These are phyloP conservation scores for Populus hybrid DNA, from an alignment of 441 rosid species.

Conservation along the genomic window DNA sequence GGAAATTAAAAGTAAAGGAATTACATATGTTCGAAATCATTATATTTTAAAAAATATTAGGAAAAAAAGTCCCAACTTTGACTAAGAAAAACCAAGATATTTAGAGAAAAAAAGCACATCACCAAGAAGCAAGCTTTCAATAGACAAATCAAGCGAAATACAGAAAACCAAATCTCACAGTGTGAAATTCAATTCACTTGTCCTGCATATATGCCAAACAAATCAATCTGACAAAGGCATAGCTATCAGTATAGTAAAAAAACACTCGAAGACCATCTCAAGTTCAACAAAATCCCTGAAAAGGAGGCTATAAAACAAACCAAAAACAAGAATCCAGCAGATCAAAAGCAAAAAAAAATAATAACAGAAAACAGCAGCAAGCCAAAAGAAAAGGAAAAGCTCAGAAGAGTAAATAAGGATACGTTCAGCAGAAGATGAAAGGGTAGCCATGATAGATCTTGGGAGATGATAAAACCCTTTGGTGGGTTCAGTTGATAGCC, in stretches of 20 bases:
- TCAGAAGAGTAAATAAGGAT: constrained; percentile 43
- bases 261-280: background rate
- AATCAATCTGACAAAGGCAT: background rate
- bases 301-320: background rate
- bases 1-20: constrained; percentile 44
- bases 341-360: background rate
- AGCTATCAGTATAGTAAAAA: background rate
- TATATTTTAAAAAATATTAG: background rate
- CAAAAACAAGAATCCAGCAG: constrained; percentile 7
- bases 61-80: background rate
- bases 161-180: background rate
- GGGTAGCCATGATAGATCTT: constrained; percentile 51
- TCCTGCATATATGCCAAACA: background rate
- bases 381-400: constrained; percentile 31
- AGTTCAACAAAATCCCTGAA: background rate
- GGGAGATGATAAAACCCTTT: background rate
- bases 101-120: background rate
- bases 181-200: background rate
- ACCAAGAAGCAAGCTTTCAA: background rate
- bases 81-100: background rate
- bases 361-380: constrained; percentile 48
- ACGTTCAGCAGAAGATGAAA: constrained; percentile 52
- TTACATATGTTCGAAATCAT: background rate
- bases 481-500: background rate
- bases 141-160: background rate